Base-by-base conservation (phyloP, 1,284 basidiomycete species). In the Rugosomyces carneus region DNA sequence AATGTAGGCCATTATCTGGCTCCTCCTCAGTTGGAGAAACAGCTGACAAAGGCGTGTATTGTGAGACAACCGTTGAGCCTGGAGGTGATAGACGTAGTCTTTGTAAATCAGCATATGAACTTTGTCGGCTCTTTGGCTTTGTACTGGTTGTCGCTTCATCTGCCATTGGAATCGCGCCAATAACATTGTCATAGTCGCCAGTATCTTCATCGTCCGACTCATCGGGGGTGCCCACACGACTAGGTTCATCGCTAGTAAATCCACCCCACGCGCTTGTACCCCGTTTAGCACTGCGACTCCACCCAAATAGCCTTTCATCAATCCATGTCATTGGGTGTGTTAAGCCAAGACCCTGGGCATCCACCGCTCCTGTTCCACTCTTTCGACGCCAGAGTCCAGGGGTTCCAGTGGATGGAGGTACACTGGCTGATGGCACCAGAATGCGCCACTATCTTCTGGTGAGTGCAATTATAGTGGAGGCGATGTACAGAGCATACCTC, bases 281-380 rank as follows among this genome's bases (percentile, higher is more conserved):
- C 38, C 73, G 78, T 43, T 62, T 65, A 2, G 84, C 75, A 55
- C 83, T 88, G 24, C 75, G 75, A 60, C 81, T 88, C 93, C 93
- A 96, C 29, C 93, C 93, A 63, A 95, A 96, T 32, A 96, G 71
- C 13, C 88, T 79, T 66, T 95, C 93, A 62, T 96, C 93, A 27
- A 95, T 76, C 91, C 92, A 94, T 13, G 85, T 86, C 85, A 93
- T 91, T 1, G 91, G 90, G 64, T 93, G 89, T 11, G 78, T 82
- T 34, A 90, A 74, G 11, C 86, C 71, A 46, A 84, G 76, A 43
- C 87, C 85, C 65, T 89, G 85, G 1, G 84, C 84, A 60, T 90
- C 88, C 11, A 86, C 80, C 29, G 82, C 84, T 19, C 84, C 84
- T 37, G 75, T 80, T 23, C 80, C 77, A 54, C 81, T 87, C 67